Percentiles rank a stretch among this genome's conserved stretches.
These are phyloP conservation scores for Apophysomyces sp. DNA, from an alignment of 371 early-diverging fungal species.

Conservation along the genomic window DNA sequence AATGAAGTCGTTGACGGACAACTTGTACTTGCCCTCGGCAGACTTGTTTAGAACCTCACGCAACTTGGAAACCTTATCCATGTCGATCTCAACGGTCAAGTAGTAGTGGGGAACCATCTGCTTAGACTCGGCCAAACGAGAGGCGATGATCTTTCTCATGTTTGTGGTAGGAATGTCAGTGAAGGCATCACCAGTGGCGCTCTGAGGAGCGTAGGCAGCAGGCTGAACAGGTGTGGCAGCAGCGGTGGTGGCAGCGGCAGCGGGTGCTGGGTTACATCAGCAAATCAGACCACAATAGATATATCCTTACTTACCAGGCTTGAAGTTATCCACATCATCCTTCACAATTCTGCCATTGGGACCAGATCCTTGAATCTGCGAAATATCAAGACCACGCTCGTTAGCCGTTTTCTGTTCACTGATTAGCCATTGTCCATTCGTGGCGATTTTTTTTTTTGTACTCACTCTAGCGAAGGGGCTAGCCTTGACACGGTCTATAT, in stretches of 20 bases:
- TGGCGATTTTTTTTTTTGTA: not conserved
- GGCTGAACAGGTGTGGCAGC: conserved; percentile 40
- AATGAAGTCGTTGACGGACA: conserved; percentile 98
- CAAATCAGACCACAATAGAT: not conserved
- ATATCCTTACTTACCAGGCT: not conserved
- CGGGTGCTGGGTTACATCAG: conserved; percentile 11
- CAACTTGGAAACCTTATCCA: conserved; percentile 85
- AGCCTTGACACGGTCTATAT: conserved; percentile 74
- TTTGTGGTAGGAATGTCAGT: conserved; percentile 85
- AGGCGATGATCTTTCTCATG: conserved; percentile 93
- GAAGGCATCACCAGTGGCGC: conserved; percentile 62
- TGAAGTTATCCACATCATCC: conserved; percentile 77
- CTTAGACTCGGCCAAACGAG: conserved; percentile 86
- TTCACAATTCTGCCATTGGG: conserved; percentile 91
- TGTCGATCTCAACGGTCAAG: conserved; percentile 84
- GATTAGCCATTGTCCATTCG: not conserved
- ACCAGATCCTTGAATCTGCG: conserved; percentile 84
- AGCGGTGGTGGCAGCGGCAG: conserved; percentile 39
- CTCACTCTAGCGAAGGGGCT: conserved; percentile 81
- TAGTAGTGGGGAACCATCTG: conserved; percentile 95
- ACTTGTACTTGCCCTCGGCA: conserved; percentile 87
- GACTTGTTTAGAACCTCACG: conserved; percentile 89
- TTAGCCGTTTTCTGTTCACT: conserved; percentile 71
- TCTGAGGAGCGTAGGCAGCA: conserved; percentile 51
- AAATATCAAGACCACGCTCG: conserved; percentile 78